These are phyloP conservation scores for Zizania latifolia DNA, from an alignment of 176 grass and related monocot species.

Conservation along the genomic window DNA sequence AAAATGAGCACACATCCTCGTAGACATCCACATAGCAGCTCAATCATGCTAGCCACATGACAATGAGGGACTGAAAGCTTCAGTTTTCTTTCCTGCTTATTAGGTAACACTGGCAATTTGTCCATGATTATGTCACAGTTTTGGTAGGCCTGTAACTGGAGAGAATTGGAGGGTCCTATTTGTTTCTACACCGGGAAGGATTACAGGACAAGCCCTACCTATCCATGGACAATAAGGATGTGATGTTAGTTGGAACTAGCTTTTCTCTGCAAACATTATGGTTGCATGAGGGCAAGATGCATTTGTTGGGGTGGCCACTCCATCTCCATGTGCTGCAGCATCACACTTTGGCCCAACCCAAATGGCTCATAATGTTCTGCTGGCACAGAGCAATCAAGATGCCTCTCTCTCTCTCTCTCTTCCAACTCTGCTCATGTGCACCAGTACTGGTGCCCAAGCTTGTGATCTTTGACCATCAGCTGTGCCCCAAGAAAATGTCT, in stretches of 20 bases:
- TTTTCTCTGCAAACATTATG: slow-evolving; percentile 46
- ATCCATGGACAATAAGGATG: slow-evolving; percentile 28
- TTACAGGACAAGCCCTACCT: slow-evolving; percentile 28
- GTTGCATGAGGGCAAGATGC: slow-evolving; percentile 30
- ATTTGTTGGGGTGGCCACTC: slow-evolving; percentile 20
- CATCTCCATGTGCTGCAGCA: slow-evolving; percentile 38
- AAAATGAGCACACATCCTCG: background rate
- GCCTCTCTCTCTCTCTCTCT: slow-evolving; percentile 1
- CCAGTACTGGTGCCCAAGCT: slow-evolving; percentile 26
- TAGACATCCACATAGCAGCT: slow-evolving; percentile 8
- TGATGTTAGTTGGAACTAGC: slow-evolving; percentile 43
- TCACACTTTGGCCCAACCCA: slow-evolving; percentile 29
- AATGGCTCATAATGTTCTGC: slow-evolving; percentile 39
- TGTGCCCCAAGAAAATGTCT: background rate
- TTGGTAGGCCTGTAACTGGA: slow-evolving; percentile 23
- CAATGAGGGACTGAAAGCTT: slow-evolving; percentile 5
- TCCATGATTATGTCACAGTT: slow-evolving; percentile 24
- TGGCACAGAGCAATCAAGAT: slow-evolving; percentile 38
- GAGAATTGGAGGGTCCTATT: slow-evolving; percentile 1
- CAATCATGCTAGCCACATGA: slow-evolving; percentile 16
- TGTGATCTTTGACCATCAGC: slow-evolving; percentile 28
- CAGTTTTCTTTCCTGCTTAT: background rate
- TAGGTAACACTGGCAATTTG: background rate
- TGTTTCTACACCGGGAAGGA: slow-evolving; percentile 25
- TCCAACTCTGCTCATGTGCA: slow-evolving; percentile 30